Evolutionary conservation across 2,329 filamentous ascomycete species (phyloP).

Genomic region (Coleophoma crateriformis): DNA sequence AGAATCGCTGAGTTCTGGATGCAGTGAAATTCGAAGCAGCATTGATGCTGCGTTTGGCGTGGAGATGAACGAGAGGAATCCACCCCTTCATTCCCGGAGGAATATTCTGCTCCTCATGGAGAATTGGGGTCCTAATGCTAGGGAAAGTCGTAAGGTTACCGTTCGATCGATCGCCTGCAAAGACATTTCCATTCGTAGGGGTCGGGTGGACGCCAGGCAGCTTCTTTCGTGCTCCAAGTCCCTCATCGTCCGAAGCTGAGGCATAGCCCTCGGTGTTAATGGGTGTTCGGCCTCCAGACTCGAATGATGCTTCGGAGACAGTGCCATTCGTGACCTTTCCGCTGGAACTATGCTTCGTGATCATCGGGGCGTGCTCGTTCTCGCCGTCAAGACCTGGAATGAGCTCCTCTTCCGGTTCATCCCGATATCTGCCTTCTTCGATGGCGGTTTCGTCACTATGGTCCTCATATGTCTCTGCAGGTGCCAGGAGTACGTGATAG

Average conservation of each 20-base stretch:
- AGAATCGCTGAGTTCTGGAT: conserved; percentile 24
- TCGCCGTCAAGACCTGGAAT: conserved; percentile 39
- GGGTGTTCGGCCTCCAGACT: conserved; percentile 27
- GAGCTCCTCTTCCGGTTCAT: conserved; percentile 37
- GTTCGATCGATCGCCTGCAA: conserved; percentile 16
- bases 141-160: conserved; percentile 58
- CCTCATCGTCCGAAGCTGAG: conserved; percentile 30
- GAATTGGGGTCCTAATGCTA: conserved; percentile 35
- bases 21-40: conserved; percentile 9
- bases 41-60: conserved; percentile 18
- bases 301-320: conserved; percentile 17
- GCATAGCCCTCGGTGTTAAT: conserved; percentile 22
- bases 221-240: conserved; percentile 32
- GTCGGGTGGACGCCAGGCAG: conserved; percentile 13
- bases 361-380: conserved; percentile 23
- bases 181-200: conserved; percentile 16
- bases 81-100: conserved; percentile 37
- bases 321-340: conserved; percentile 6
- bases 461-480: conserved; percentile 66
- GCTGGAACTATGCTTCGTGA: conserved; percentile 12
- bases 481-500: conserved; percentile 89
- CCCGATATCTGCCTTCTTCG: conserved; percentile 43
- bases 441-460: conserved; percentile 54
- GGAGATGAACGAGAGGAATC: conserved; percentile 30
- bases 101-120: conserved; percentile 20